A percentile compares a stretch with the other conserved stretches of the same genome.
phyloP scores from a whole-genome alignment of 2,329 filamentous ascomycete species.

The Fusarium chuoi region DNA sequence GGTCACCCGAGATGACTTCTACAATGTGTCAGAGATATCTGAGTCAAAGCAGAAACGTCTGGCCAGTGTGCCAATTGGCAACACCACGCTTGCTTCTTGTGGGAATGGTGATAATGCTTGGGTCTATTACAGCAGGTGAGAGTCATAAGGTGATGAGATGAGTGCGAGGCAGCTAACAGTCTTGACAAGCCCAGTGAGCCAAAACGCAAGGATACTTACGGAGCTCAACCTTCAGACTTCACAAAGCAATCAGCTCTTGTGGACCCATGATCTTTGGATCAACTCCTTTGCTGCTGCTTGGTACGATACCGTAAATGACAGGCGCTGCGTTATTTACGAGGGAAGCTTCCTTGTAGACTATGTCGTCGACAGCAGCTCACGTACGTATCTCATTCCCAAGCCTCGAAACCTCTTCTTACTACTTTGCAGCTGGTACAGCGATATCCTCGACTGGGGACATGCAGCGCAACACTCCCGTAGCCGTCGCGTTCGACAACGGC shows the following conservation, averaged over 20 bases:
- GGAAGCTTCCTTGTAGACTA: neutral
- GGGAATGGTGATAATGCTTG: neutral
- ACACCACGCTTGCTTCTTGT: neutral
- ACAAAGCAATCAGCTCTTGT: neutral
- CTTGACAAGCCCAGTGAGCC: too few relatives aligned
- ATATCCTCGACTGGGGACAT: neutral
- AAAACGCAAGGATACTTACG: neutral
- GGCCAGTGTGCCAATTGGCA: rapidly evolving
- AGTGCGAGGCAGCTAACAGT: neutral
- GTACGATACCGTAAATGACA: neutral
- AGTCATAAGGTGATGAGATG: too few relatives aligned
- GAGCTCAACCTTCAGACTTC: neutral
- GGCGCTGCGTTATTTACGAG: neutral
- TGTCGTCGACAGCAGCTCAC: rapidly evolving
- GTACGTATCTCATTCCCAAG: neutral
- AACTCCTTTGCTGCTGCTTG: neutral
- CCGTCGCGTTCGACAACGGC: neutral
- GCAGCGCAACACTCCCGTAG: neutral
- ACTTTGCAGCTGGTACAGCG: neutral
- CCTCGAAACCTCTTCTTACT: rapidly evolving
- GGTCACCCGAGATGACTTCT: neutral
- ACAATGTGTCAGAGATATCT: neutral
- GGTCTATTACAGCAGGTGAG: neutral
- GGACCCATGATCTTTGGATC: neutral
- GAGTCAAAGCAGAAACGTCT: neutral